These are phyloP conservation scores for Mortierella polycephala DNA, from an alignment of 371 early-diverging fungal genomes.

Conservation along the genomic window DNA sequence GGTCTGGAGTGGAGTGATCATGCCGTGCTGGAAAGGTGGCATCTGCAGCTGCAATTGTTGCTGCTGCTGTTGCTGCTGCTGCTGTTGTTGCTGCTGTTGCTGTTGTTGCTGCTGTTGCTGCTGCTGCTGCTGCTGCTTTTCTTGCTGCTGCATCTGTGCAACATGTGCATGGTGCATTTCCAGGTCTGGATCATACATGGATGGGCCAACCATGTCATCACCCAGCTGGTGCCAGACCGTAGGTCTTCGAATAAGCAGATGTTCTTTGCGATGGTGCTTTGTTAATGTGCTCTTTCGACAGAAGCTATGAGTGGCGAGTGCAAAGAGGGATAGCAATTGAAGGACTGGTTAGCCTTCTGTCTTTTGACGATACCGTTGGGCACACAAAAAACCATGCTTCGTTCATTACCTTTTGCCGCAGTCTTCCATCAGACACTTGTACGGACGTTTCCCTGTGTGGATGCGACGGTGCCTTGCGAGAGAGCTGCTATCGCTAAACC, in stretches of 20 bases:
- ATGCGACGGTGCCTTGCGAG: conserved; percentile 66
- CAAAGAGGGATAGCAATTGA: background rate
- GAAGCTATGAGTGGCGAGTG: conserved; percentile 49
- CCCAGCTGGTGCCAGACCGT: conserved; percentile 18
- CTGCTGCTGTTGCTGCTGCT: conserved; percentile 4
- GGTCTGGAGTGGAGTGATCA: conserved; percentile 21
- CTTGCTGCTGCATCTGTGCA: too few relatives aligned
- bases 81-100: too few relatives aligned
- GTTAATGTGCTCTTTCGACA: conserved; percentile 77
- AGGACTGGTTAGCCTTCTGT: background rate
- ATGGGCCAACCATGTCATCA: conserved; percentile 3
- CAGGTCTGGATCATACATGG: conserved; percentile 10
- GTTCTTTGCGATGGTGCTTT: conserved; percentile 66
- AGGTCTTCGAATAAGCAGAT: conserved; percentile 31
- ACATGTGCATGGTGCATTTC: conserved; percentile 3
- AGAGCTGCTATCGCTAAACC: conserved; percentile 71
- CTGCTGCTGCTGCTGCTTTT: too few relatives aligned
- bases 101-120: too few relatives aligned
- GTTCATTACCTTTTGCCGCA: conserved; percentile 61
- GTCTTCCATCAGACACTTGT: conserved; percentile 66
- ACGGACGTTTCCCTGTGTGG: conserved; percentile 80
- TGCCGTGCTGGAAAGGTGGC: conserved; percentile 15
- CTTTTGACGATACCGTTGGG: background rate
- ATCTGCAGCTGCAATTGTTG: conserved; percentile 26
- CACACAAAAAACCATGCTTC: background rate